These are phyloP conservation scores for Colletotrichum cereale DNA, from an alignment of 2,329 filamentous ascomycete species.

Conservation along the genomic window DNA sequence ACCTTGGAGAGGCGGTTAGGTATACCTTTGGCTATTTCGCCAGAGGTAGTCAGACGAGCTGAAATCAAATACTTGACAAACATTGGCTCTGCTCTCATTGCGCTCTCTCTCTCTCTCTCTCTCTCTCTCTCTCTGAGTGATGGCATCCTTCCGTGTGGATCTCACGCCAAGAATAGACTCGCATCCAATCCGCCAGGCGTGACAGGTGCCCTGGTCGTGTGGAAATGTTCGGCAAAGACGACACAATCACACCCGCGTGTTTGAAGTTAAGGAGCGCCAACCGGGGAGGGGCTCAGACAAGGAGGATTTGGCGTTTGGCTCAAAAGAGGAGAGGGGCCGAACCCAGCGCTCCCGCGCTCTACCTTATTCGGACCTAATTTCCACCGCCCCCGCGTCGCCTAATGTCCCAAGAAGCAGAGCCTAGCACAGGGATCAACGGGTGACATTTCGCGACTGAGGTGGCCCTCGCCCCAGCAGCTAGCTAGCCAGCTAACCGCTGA, in stretches of 20 bases:
- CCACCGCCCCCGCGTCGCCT: conserved; percentile 14
- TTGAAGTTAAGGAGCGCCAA: conserved; percentile 24
- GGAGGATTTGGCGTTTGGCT: conserved; percentile 11
- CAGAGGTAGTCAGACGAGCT: conserved; percentile 7
- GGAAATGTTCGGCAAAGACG: not conserved
- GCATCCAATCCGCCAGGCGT: not conserved
- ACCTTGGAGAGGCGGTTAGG: conserved; percentile 12
- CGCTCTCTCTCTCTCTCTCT: not conserved
- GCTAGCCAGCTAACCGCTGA: no score
- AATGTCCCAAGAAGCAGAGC: not conserved
- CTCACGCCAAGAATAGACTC: not conserved
- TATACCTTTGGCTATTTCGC: conserved; percentile 7
- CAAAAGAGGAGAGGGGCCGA: not conserved
- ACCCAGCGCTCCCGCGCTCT: conserved; percentile 2
- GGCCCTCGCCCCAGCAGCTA: no score
- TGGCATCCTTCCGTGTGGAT: not conserved
- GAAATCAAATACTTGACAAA: conserved; percentile 20
- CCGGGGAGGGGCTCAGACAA: conserved; percentile 1
- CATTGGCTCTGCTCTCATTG: not conserved
- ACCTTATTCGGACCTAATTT: conserved; percentile 33
- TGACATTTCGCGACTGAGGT: not conserved
- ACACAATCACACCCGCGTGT: conserved; percentile 23
- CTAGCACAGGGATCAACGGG: not conserved
- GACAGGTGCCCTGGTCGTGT: not conserved
- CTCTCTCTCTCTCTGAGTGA: not conserved